Base-by-base conservation (phyloP, 2,329 filamentous ascomycete species). In the Aspergillus melleus region DNA sequence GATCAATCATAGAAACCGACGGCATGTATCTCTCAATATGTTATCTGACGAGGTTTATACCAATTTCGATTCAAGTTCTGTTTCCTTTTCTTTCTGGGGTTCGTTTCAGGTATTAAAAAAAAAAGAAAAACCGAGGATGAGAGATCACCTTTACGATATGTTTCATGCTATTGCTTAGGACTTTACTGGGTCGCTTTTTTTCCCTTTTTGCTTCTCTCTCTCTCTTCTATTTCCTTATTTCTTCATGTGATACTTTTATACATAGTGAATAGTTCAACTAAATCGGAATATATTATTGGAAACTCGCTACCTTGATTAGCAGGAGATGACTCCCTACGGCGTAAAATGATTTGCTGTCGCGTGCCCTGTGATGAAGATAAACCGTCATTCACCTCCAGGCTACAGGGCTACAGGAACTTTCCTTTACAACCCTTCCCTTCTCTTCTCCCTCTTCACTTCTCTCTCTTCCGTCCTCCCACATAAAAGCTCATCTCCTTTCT, bases 11-110 rank as follows among this genome's bases (percentile, higher is more conserved):
- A 59, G 65, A 54, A 52, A 59, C 66, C 65, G 61, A 65, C 69
- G 66, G 65, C 64, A 69, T 74, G 70, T 71, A 72, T 72, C 67
- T 68, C 64, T 70, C 63, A 65, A 58, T 70, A 71, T 66, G 62
- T 68, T 71, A 70, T 68, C 56, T 64, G 63, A 68, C 61, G 61
- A 67, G 61, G 61, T 64, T 63, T 66, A 68, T 68, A 68, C 66
- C 65, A 68, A 61, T 60, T 66, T 61, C 59, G 61, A 61, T 64
- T 62, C 57, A 61, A 60, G 57, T 61, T 63, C 50, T 62, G 16
- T 59, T 58, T 62, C 61, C 46, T 52, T 52, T 57, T 50, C 46
- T 29, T 59, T 51, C 42, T 26, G 59, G 36, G 36, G 36, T 16
- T 42, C 14, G 55, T 24, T 19, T 54, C 42, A 50, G 49, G 58